A percentile compares a stretch with the other conserved stretches of the same genome.
Conservation (phyloP, 768 basidiomycete species). For the Boletellus ananiceps region DNA sequence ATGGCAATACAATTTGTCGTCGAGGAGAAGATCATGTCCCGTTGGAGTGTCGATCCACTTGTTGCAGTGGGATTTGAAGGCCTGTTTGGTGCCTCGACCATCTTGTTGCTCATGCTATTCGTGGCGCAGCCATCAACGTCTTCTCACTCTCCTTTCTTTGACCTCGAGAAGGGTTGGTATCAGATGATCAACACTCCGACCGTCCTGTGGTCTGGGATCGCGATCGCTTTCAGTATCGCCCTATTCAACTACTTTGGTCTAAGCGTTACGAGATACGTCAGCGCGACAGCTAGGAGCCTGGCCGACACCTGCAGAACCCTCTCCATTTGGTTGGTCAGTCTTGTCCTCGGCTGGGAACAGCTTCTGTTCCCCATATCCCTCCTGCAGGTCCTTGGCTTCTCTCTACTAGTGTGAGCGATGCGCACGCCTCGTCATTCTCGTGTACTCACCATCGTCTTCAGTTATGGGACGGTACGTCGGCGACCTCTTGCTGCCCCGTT, state of each 20-base stretch:
- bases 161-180: slow-evolving; percentile 82
- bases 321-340: slow-evolving; percentile 91
- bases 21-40: slow-evolving; percentile 93
- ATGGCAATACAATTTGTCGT: slow-evolving; percentile 91
- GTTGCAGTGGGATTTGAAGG: slow-evolving; percentile 95
- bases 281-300: slow-evolving; percentile 86
- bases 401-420: slow-evolving; percentile 75
- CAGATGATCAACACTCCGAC: slow-evolving; percentile 79
- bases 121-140: slow-evolving; percentile 67
- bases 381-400: slow-evolving; percentile 81
- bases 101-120: slow-evolving; percentile 76
- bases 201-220: slow-evolving; percentile 64
- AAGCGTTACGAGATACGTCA: slow-evolving; percentile 89
- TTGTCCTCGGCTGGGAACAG: slow-evolving; percentile 87
- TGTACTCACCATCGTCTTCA: slow-evolving; percentile 27
- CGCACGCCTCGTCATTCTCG: neutral
- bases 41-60: slow-evolving; percentile 81
- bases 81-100: slow-evolving; percentile 79
- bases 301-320: slow-evolving; percentile 95
- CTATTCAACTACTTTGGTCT: slow-evolving; percentile 88
- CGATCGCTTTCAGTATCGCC: slow-evolving; percentile 71
- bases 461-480: slow-evolving; percentile 76
- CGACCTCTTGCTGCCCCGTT: slow-evolving; percentile 4
- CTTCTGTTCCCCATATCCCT: slow-evolving; percentile 78
- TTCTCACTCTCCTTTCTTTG: slow-evolving; percentile 69